Base-by-base conservation (phyloP, 106 monocot genomes). In the Platanthera zijinensis region DNA sequence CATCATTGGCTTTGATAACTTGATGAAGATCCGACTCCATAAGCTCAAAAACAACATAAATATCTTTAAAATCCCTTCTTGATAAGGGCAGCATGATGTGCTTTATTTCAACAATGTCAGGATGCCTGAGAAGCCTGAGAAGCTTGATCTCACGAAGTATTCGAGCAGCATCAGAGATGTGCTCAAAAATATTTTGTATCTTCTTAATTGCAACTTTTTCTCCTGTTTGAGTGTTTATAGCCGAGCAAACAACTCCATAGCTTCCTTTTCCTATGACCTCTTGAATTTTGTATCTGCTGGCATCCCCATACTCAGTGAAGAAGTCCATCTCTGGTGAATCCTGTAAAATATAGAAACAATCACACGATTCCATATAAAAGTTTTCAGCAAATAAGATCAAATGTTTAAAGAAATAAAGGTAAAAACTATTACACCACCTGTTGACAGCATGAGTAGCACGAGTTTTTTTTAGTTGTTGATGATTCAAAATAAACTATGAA, bases 261-360 rank as follows among this genome's bases (percentile, higher is more conserved):
- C 92, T 92, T 21, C 92, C 92, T 81, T 92, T 92, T 5, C 92
- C 92, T 78, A 92, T 89, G n/a, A 92, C 92, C 72, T 92, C 92
- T 74, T 92, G 87, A 74, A 92, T 92, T 69, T 69, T 80, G 50
- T 92, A 92, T 53, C 92, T 74, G 48, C 83, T 89, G 13, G 87
- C 92, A 77, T 92, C 92, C 7, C 92, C 92, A 76, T 92, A 92
- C 69, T 87, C 92, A 1, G 92, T 92, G 77, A 92, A 92, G 67
- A 92, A 92, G 32, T 89, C 88, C 52, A 86, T 56, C 70, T 87
- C 89, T 12, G 86, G 68, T 25, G 84, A 78, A 59, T 68, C 74
- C 92, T 92, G 77, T 49, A 82, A 39, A 39, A 39, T 3, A 39
- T 3, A 19, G n/a, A 19, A 71, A n/a, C n/a, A 52, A 52, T 69